These are phyloP conservation scores for Colletotrichum sp. DNA, from an alignment of 2,329 filamentous ascomycete species.

Conservation along the genomic window DNA sequence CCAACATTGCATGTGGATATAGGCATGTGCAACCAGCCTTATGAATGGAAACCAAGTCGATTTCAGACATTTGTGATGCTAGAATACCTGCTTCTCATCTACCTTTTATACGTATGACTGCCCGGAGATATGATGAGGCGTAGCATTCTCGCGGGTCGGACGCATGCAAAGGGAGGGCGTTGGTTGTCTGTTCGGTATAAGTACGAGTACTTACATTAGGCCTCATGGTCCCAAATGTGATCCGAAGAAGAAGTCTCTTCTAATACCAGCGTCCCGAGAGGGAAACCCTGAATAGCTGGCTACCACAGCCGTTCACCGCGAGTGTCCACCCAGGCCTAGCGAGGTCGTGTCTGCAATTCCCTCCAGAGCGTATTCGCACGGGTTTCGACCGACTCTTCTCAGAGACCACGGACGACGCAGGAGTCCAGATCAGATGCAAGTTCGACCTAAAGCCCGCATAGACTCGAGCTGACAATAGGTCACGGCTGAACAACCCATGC, in stretches of 20 bases:
- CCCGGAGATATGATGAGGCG: not conserved
- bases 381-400: not conserved
- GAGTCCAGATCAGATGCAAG: no score
- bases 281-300: not conserved
- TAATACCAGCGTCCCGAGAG: not conserved
- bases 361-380: not conserved
- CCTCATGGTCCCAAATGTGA: no score
- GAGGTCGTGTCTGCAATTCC: not conserved
- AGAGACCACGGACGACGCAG: not conserved
- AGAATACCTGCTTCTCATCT: not conserved
- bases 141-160: not conserved
- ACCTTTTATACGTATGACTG: not conserved
- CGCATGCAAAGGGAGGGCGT: not conserved
- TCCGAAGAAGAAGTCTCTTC: no score
- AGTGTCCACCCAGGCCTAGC: not conserved
- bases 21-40: not conserved
- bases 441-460: no score
- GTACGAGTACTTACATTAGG: not conserved
- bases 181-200: not conserved
- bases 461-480: no score
- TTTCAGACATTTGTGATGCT: not conserved
- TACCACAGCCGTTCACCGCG: no score
- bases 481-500: no score
- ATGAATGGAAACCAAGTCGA: not conserved
- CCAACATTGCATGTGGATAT: not conserved